phyloP scores from a whole-genome alignment of 805 yeast genomes.

The Naumovozyma baii region DNA sequence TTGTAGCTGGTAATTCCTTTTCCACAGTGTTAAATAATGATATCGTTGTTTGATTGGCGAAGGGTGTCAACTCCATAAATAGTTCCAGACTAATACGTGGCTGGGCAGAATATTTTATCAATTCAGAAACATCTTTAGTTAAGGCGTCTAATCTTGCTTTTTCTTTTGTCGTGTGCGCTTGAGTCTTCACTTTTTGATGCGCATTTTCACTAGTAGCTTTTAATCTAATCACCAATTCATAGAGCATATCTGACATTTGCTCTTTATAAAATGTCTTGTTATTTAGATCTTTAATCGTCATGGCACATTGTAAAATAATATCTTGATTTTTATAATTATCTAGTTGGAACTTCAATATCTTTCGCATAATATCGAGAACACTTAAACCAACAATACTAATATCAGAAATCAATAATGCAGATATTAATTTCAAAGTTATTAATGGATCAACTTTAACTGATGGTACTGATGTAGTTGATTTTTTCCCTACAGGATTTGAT shows the following conservation, averaged over 20 bases:
- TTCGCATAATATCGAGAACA: conserved; percentile 65
- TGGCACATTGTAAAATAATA: conserved; percentile 38
- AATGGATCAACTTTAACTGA: conserved; percentile 9
- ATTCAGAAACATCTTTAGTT: conserved; percentile 14
- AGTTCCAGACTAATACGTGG: conserved; percentile 21
- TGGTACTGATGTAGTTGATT: conserved; percentile 10
- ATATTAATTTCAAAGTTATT: conserved; percentile 36
- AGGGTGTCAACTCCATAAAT: conserved; percentile 19
- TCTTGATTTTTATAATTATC: conserved; percentile 17
- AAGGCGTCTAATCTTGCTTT: conserved; percentile 19
- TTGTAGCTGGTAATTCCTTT: conserved; percentile 13
- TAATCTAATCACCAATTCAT: conserved; percentile 46
- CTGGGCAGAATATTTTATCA: conserved; percentile 13
- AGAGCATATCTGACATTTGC: conserved; percentile 74
- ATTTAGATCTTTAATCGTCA: conserved; percentile 59
- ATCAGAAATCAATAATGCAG: conserved; percentile 60
- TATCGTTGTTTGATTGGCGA: conserved; percentile 6
- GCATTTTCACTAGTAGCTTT: conserved; percentile 11
- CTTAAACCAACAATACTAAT: conserved; percentile 84
- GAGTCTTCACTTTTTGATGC: background rate
- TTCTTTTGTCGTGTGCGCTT: conserved; percentile 2
- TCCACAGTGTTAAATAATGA: conserved; percentile 18
- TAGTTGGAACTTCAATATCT: conserved; percentile 42
- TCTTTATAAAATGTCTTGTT: conserved; percentile 77
- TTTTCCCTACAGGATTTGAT: conserved; percentile 4